Evolutionary conservation across 2,329 filamentous ascomycete species (phyloP).

Genomic region (Aureobasidium pullulans): DNA sequence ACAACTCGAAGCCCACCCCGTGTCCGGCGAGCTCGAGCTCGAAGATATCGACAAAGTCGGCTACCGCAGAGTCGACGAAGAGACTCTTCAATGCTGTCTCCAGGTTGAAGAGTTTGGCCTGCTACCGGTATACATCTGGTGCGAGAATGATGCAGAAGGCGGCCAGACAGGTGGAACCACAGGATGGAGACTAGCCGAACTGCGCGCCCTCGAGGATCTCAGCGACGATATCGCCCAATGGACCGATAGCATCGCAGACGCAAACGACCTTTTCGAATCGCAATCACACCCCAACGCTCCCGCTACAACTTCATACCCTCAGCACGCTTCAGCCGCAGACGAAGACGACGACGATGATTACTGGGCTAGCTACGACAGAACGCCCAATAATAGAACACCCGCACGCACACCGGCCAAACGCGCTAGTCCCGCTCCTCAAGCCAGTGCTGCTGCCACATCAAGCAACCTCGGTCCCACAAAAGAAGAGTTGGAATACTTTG

Average conservation of each 20-base stretch:
- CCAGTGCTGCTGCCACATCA: not conserved
- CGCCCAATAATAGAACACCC: slow-evolving; percentile 54
- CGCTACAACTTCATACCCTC: not conserved
- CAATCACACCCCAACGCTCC: slow-evolving; percentile 14
- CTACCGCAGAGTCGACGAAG: slow-evolving; percentile 63
- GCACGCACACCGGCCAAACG: slow-evolving; percentile 44
- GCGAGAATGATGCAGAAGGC: slow-evolving; percentile 55
- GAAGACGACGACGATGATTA: slow-evolving; percentile 62
- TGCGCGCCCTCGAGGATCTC: slow-evolving; percentile 48
- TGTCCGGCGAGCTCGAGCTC: slow-evolving; percentile 71
- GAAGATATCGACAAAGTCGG: slow-evolving; percentile 56
- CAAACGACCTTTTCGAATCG: slow-evolving; percentile 41
- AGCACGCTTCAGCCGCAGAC: not conserved
- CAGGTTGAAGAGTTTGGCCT: slow-evolving; percentile 55
- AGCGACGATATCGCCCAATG: slow-evolving; percentile 49
- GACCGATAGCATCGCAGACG: slow-evolving; percentile 52
- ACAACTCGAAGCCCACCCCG: slow-evolving; percentile 68
- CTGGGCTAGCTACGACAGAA: slow-evolving; percentile 71
- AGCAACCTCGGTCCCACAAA: slow-evolving; percentile 17
- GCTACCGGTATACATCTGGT: slow-evolving; percentile 62
- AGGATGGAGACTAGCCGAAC: slow-evolving; percentile 67
- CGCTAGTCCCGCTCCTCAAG: slow-evolving; percentile 51
- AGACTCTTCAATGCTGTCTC: slow-evolving; percentile 65
- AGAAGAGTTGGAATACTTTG: slow-evolving; percentile 65
- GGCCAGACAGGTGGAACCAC: slow-evolving; percentile 37